These are phyloP conservation scores for Wickerhamiella australiensis DNA, from an alignment of 805 yeast species.

Conservation along the genomic window DNA sequence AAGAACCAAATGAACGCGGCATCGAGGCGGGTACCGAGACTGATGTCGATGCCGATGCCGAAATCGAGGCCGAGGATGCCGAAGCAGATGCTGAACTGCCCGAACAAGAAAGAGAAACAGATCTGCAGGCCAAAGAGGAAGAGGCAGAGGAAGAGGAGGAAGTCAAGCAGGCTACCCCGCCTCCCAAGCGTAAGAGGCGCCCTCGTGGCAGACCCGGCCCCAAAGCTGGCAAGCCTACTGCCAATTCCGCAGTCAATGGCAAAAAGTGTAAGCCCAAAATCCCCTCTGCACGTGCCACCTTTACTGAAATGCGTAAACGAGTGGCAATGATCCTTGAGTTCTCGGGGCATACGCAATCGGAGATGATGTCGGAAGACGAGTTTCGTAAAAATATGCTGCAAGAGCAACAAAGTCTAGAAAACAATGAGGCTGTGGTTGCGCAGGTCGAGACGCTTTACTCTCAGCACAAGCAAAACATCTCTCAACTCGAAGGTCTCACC, in stretches of 20 bases:
- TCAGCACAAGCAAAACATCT: constrained; percentile 47
- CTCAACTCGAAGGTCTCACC: constrained; percentile 61
- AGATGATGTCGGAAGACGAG: constrained; percentile 61
- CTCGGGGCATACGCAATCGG: constrained; percentile 75
- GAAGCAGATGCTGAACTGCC: neutral
- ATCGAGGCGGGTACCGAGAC: constrained; percentile 6
- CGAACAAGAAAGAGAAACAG: neutral
- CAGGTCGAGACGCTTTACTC: constrained; percentile 34
- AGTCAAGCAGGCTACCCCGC: neutral
- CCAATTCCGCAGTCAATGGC: neutral
- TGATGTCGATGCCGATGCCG: constrained; percentile 1
- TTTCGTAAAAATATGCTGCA: constrained; percentile 40
- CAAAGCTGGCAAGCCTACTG: neutral
- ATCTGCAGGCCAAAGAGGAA: neutral
- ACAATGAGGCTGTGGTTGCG: constrained; percentile 11
- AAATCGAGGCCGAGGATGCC: neutral
- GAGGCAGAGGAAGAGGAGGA: neutral
- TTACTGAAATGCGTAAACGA: constrained; percentile 77
- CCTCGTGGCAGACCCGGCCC: constrained; percentile 6
- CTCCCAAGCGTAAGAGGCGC: constrained; percentile 8
- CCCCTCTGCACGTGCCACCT: constrained; percentile 62
- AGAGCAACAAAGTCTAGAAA: constrained; percentile 19
- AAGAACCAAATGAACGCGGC: neutral
- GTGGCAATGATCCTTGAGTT: constrained; percentile 86
- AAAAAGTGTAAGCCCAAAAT: constrained; percentile 43